These are phyloP conservation scores for Monosporascus sp. DNA, from an alignment of 2,329 filamentous ascomycete genomes.

Conservation along the genomic window DNA sequence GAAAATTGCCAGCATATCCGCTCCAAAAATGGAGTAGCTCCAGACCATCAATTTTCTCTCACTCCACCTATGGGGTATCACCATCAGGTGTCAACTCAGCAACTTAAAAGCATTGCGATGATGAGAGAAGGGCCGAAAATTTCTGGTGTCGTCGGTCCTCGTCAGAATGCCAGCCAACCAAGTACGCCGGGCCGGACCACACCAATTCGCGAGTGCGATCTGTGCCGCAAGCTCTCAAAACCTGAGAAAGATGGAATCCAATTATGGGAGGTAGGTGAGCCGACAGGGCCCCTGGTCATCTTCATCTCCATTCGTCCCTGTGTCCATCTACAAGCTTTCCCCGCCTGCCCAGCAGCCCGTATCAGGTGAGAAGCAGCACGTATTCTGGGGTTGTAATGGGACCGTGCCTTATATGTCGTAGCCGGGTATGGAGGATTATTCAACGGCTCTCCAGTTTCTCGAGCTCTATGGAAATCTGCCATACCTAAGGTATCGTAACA, in stretches of 20 bases:
- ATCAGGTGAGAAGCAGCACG: background rate
- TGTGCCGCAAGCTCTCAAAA: no score
- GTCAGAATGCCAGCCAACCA: no score
- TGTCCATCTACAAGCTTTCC: constrained; percentile 6
- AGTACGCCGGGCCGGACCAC: no score
- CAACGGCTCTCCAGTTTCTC: background rate
- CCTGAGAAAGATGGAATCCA: constrained; percentile 13
- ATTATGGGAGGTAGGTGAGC: constrained; percentile 13
- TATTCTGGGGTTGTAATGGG: background rate
- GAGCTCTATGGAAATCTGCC: background rate
- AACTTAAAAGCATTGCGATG: no score
- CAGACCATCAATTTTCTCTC: background rate
- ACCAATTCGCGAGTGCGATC: no score
- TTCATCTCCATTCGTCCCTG: background rate
- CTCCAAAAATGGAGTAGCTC: background rate
- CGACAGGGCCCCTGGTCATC: constrained; percentile 10
- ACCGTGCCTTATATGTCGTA: background rate
- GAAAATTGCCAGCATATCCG: background rate
- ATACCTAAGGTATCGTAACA: background rate
- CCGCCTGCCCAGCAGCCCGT: background rate
- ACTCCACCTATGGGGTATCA: background rate
- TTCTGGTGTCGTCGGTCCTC: no score
- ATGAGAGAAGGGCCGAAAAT: no score
- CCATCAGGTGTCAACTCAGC: background rate
- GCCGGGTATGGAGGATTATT: background rate